Conservation (phyloP, 2,329 filamentous ascomycete species). For the Botryotinia narcissicola region DNA sequence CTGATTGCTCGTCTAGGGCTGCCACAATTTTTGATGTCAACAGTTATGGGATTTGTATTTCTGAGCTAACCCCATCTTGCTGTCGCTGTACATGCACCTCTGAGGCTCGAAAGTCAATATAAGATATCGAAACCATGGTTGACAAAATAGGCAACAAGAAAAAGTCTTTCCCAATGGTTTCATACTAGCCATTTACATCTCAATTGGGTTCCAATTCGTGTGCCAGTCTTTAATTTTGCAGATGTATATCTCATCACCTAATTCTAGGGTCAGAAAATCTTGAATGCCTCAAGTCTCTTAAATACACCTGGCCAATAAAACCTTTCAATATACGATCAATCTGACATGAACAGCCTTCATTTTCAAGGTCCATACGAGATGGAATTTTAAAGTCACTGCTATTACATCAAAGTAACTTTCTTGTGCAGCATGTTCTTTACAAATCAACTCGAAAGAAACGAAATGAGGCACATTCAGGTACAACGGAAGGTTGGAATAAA, state of each 20-base stretch:
- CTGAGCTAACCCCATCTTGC: not conserved
- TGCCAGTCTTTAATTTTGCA: not conserved
- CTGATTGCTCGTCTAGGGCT: not conserved
- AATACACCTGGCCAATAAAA: not conserved
- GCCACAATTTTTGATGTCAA: not conserved
- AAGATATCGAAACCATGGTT: not conserved
- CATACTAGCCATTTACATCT: not conserved
- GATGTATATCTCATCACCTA: not conserved
- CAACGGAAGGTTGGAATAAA: constrained; percentile 4
- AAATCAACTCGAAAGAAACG: not conserved
- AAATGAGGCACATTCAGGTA: not conserved
- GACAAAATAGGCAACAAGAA: not conserved
- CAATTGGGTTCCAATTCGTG: not conserved
- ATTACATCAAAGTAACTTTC: not conserved
- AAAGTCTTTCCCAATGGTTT: not conserved
- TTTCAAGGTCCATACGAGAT: not conserved
- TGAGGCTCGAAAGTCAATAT: constrained; percentile 8
- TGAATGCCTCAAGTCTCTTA: not conserved
- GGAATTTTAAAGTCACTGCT: not conserved
- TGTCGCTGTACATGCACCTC: not conserved
- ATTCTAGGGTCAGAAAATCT: not conserved
- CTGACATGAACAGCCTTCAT: not conserved
- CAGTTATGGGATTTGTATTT: not conserved
- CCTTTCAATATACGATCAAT: not conserved
- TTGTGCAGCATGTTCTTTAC: not conserved